Conservation (phyloP, 1,139 yeast genomes). For the Saccharomyces hybrid region DNA sequence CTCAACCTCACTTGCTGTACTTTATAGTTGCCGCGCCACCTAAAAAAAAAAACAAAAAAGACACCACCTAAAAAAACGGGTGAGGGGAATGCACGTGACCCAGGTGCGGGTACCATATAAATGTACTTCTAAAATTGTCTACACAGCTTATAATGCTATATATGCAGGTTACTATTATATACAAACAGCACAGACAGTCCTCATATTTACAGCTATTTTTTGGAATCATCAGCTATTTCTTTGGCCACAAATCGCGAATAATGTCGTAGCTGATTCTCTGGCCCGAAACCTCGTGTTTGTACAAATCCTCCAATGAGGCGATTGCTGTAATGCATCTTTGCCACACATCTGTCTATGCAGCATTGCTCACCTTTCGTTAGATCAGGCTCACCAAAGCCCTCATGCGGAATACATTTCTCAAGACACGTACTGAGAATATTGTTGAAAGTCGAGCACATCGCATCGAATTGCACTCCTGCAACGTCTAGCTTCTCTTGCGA, state of each 20-base stretch:
- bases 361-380: constrained; percentile 67
- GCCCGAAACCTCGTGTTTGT: constrained; percentile 28
- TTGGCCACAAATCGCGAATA: constrained; percentile 14
- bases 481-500: constrained; percentile 59
- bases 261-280: constrained; percentile 24
- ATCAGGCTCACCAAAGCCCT: constrained; percentile 71
- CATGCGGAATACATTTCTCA: constrained; percentile 61
- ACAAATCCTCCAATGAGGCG: constrained; percentile 49
- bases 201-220: neutral
- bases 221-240: neutral
- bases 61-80: neutral
- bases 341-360: constrained; percentile 72
- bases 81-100: neutral
- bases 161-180: neutral
- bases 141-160: neutral
- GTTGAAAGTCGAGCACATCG: constrained; percentile 61
- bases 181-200: neutral
- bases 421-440: constrained; percentile 50
- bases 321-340: constrained; percentile 64
- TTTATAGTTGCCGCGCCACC: constrained; percentile 1
- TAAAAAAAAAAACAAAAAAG: neutral
- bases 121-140: neutral
- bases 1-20: neutral
- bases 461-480: constrained; percentile 71
- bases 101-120: neutral